Conservation (phyloP, 768 basidiomycete genomes). For the Rhizopogon roseolus region DNA sequence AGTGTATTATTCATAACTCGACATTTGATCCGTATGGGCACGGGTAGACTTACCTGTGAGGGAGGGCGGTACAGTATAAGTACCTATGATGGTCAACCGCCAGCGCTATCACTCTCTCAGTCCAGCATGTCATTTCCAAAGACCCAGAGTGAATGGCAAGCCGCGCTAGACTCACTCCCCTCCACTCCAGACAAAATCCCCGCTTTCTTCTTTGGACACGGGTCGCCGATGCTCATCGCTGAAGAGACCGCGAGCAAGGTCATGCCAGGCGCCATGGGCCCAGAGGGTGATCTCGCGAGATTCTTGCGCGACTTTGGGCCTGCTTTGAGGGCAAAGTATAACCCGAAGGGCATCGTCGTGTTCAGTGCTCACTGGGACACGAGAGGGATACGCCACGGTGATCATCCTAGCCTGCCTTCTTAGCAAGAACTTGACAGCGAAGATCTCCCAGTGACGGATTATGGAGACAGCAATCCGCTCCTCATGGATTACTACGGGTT, state of each 20-base stretch:
- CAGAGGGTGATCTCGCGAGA: constrained; percentile 46
- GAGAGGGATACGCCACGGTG: constrained; percentile 49
- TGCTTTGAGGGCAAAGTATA: constrained; percentile 60
- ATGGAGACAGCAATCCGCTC: constrained; percentile 71
- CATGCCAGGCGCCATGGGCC: constrained; percentile 32
- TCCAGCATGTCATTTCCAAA: constrained; percentile 19
- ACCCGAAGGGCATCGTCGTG: constrained; percentile 74
- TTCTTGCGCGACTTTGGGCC: constrained; percentile 69
- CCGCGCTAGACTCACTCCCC: constrained; percentile 52
- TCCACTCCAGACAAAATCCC: constrained; percentile 59
- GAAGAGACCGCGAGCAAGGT: not conserved
- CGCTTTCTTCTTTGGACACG: constrained; percentile 73
- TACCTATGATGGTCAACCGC: no score
- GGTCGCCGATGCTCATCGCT: constrained; percentile 44
- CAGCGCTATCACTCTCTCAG: not conserved
- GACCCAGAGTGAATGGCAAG: constrained; percentile 42
- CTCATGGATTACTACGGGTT: constrained; percentile 77
- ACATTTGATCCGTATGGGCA: no score
- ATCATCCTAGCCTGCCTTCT: constrained; percentile 6
- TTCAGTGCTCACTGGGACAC: constrained; percentile 87
- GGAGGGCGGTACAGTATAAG: no score
- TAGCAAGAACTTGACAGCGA: not conserved
- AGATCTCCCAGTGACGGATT: constrained; percentile 59
- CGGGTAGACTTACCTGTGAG: no score
- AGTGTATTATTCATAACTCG: no score